Evolutionary conservation across 257 asterid genomes (phyloP).

Genomic region (Penstemon eatonii): DNA sequence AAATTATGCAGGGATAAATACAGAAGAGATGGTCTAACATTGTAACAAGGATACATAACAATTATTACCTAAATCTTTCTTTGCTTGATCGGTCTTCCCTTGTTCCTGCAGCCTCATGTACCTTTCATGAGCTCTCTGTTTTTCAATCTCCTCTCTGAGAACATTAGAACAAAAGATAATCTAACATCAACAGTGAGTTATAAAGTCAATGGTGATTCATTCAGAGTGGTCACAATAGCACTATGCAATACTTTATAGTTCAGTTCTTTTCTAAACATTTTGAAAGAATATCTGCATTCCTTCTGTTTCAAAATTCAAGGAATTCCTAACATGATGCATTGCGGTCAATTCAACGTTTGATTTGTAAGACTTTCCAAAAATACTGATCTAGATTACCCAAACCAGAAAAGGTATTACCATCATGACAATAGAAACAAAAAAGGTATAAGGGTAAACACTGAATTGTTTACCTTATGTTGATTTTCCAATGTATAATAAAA

Average conservation of each 20-base stretch:
- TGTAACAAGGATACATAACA: background rate
- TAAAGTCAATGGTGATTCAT: background rate
- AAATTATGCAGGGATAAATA: background rate
- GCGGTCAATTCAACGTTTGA: no score
- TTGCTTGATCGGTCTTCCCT: constrained; percentile 95
- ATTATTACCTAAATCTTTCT: constrained; percentile 78
- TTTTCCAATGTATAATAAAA: background rate
- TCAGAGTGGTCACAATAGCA: background rate
- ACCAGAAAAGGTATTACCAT: background rate
- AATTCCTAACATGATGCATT: no score
- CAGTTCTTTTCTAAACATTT: no score
- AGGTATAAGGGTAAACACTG: background rate
- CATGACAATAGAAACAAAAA: background rate
- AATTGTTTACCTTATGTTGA: background rate
- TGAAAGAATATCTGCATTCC: no score
- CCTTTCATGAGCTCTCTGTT: constrained; percentile 86
- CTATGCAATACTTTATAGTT: no score
- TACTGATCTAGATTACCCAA: background rate
- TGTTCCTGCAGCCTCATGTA: constrained; percentile 98
- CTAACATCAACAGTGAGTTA: constrained; percentile 5
- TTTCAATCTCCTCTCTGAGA: constrained; percentile 92
- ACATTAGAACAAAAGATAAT: constrained; percentile 17
- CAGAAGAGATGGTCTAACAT: no score
- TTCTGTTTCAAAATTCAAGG: no score
- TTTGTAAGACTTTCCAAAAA: no score